Evolutionary conservation across 2,329 filamentous ascomycete species (phyloP), one percentile per base, ranked within the genome.

Genomic region (Tolypocladium pustulatum): DNA sequence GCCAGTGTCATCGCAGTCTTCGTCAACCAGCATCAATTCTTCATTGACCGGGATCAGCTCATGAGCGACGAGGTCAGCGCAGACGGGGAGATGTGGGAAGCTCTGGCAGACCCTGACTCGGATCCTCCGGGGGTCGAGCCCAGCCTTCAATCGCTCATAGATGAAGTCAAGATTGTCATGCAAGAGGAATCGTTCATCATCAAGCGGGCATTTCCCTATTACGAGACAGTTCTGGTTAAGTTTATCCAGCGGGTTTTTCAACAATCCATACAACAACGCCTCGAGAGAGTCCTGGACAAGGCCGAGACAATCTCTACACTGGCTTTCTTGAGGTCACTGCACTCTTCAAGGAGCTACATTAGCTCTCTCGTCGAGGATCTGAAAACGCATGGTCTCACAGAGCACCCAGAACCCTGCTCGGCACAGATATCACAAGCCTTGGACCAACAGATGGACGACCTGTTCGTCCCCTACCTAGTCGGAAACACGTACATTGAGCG

Each of bases 21-120:
- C 72, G 93, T 99, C 69, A 99, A 99, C 70, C 94, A 99, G 72
- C 95, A 99, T 74, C 91, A 96, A 68, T 99, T 99, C 80, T 99
- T 99, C 75, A 97, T 99, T 68, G 94, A 97, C 70, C 83, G 92
- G 32, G 94, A 91, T 65, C 93, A 97, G 71, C 79, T 99, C 59
- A 87, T 96, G 55, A 89, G 88, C 0, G 92, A 96, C 67, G 92
- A 96, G 70, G 84, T 96, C 20, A 82, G 81, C 3, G 82, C 84
- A 15, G 90, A 94, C 65, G 82, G 81, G 59, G 84, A 91, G 61
- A 87, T 85, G 2, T 97, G 93, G 92, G 93, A 97, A 59, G 87
- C 88, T 65, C 80, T 99, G 57, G 93, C 95, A 54, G 94, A 99
- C 68, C 95, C 95, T 0, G 94, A 99, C 73, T 85, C 90, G 0